A percentile compares a stretch with the other conserved stretches of the same genome.
phyloP scores from a whole-genome alignment of 306 rosid species.

The Ormosia emarginata region DNA sequence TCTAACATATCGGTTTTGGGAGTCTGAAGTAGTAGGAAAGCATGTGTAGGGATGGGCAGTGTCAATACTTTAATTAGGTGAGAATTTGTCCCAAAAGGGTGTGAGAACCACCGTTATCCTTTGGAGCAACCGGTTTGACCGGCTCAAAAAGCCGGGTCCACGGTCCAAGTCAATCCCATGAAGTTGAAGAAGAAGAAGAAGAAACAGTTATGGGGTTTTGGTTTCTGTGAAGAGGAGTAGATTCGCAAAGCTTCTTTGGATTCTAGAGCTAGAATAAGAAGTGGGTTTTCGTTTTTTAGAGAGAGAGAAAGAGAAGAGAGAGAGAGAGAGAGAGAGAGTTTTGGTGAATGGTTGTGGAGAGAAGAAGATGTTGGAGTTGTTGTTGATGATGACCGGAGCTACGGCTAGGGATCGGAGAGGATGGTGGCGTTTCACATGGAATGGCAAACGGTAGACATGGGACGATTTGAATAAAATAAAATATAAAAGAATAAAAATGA shows the following conservation, averaged over 20 bases:
- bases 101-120: not conserved
- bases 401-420: constrained; percentile 75
- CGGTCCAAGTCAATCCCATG: constrained; percentile 25
- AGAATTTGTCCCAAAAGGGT: too few species aligned
- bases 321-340: constrained; percentile 12
- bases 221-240: constrained; percentile 30
- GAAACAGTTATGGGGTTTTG: constrained; percentile 20
- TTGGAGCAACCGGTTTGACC: not conserved
- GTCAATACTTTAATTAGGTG: too few species aligned
- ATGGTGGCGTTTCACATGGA: constrained; percentile 74
- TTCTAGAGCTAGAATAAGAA: constrained; percentile 24
- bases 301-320: too few species aligned
- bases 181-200: constrained; percentile 15
- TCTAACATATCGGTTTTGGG: too few species aligned
- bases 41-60: too few species aligned
- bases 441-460: too few species aligned
- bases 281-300: constrained; percentile 17
- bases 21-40: too few species aligned
- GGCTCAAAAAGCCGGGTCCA: not conserved
- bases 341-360: constrained; percentile 69
- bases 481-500: too few species aligned
- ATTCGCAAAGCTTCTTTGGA: constrained; percentile 40
- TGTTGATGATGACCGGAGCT: constrained; percentile 89
- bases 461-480: too few species aligned
- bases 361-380: constrained; percentile 52